These are phyloP conservation scores for Boletus barrowsii DNA, from an alignment of 768 basidiomycete genomes.

Conservation along the genomic window DNA sequence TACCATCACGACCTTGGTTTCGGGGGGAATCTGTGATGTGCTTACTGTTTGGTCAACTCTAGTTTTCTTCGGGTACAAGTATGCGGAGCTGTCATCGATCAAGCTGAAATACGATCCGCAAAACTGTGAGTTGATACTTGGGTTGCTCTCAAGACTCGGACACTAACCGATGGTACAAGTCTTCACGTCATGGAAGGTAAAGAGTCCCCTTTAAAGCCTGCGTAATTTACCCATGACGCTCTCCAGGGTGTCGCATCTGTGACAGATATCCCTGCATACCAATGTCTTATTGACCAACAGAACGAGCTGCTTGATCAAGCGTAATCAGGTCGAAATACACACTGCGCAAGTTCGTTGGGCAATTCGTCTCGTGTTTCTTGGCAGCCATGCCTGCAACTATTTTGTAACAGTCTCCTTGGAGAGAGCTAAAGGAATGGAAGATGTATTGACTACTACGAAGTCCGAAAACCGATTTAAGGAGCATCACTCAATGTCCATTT, in stretches of 20 bases:
- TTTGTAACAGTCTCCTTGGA: not conserved
- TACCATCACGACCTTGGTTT: not conserved
- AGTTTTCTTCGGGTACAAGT: slow-evolving; percentile 24
- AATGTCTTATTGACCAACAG: slow-evolving; percentile 1
- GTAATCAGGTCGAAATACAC: not conserved
- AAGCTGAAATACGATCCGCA: slow-evolving; percentile 22
- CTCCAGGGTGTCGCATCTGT: slow-evolving; percentile 3
- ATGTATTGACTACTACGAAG: not conserved
- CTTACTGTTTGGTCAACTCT: not conserved
- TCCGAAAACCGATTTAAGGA: not conserved
- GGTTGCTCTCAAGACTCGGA: not conserved
- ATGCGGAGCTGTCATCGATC: slow-evolving; percentile 12
- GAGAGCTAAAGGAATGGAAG: slow-evolving; percentile 6
- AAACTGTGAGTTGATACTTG: slow-evolving; percentile 12
- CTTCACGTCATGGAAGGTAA: slow-evolving; percentile 21
- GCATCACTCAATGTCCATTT: slow-evolving; percentile 15
- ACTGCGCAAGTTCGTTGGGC: too few relatives aligned
- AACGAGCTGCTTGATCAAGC: slow-evolving; percentile 1
- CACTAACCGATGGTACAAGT: slow-evolving; percentile 1
- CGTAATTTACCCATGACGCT: not conserved
- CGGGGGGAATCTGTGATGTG: not conserved
- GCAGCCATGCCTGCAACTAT: not conserved
- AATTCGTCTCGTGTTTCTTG: too few relatives aligned
- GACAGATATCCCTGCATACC: not conserved
- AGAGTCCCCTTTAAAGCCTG: too few relatives aligned